A percentile compares a stretch with the other conserved stretches of the same genome.
phyloP scores from a whole-genome alignment of 1,284 basidiomycete species.

The Jaminaea rosea region DNA sequence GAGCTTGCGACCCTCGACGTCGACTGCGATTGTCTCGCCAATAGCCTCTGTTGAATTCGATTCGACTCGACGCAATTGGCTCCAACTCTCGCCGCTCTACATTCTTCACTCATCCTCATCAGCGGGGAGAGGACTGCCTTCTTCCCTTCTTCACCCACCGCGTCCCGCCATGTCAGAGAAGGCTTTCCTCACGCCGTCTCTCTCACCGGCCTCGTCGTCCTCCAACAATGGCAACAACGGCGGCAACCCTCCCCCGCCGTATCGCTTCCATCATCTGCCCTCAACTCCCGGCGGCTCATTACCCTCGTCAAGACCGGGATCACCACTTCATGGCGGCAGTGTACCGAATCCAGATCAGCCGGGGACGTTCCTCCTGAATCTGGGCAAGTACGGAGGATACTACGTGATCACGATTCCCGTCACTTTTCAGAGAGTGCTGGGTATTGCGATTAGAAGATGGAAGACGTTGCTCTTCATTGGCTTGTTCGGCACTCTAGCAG shows the following conservation, averaged over 20 bases:
- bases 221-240: too few species aligned
- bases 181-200: conserved; percentile 25
- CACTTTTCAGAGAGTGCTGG: conserved; percentile 20
- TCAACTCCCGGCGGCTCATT: conserved; percentile 30
- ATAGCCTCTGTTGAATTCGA: too few species aligned
- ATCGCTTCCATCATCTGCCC: conserved; percentile 34
- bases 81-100: too few species aligned
- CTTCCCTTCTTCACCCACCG: too few species aligned
- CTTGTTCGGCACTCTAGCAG: conserved; percentile 29
- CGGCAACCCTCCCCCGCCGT: conserved; percentile 35
- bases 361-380: conserved; percentile 33
- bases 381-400: conserved; percentile 36
- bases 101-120: too few species aligned
- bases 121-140: too few species aligned
- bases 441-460: conserved; percentile 34
- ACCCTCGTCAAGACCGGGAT: conserved; percentile 27
- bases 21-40: too few species aligned
- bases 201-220: conserved; percentile 32
- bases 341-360: conserved; percentile 16
- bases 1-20: too few species aligned
- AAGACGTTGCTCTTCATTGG: conserved; percentile 38
- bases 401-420: conserved; percentile 30
- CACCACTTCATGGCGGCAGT: conserved; percentile 35
- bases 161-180: conserved; percentile 24
- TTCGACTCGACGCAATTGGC: too few species aligned